Evolutionary conservation across 1,139 yeast species (phyloP).

Genomic region (Blastobotrys petasosporus): DNA sequence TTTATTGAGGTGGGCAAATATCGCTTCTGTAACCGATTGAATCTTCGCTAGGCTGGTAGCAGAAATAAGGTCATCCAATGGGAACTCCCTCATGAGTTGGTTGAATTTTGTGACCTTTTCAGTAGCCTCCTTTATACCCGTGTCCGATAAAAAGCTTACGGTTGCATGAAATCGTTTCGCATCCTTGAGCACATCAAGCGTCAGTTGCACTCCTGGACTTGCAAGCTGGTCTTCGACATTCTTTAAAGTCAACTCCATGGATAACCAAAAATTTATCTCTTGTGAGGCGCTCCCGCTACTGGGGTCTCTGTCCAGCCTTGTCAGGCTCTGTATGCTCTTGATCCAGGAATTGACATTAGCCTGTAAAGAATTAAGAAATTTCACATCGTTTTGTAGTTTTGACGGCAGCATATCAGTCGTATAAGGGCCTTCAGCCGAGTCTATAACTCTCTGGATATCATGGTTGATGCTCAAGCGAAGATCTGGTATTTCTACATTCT

Average conservation of each 20-base stretch:
- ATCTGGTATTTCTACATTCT: slow-evolving; percentile 64
- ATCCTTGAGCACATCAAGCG: slow-evolving; percentile 56
- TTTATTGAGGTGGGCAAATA: slow-evolving; percentile 58
- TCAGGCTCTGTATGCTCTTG: slow-evolving; percentile 52
- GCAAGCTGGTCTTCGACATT: slow-evolving; percentile 56
- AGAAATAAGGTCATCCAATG: slow-evolving; percentile 53
- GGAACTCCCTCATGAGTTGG: slow-evolving; percentile 63
- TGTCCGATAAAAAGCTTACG: slow-evolving; percentile 63
- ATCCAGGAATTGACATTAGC: slow-evolving; percentile 69
- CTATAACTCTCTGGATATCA: slow-evolving; percentile 39
- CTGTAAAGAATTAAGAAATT: slow-evolving; percentile 61
- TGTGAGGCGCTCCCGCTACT: slow-evolving; percentile 56
- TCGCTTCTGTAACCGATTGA: slow-evolving; percentile 40
- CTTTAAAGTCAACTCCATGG: slow-evolving; percentile 57
- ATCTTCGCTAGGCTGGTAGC: slow-evolving; percentile 45
- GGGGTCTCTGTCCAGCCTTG: slow-evolving; percentile 47
- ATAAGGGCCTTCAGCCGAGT: slow-evolving; percentile 25
- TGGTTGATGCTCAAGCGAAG: slow-evolving; percentile 51
- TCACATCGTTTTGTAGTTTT: slow-evolving; percentile 43
- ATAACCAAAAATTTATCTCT: slow-evolving; percentile 75
- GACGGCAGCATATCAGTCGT: slow-evolving; percentile 33
- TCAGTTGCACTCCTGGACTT: slow-evolving; percentile 48
- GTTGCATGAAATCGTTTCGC: slow-evolving; percentile 81
- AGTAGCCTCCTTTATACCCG: slow-evolving; percentile 58
- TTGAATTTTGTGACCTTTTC: slow-evolving; percentile 50